Conservation (phyloP, 2,329 filamentous ascomycete genomes). For the Akanthomyces lecanii region DNA sequence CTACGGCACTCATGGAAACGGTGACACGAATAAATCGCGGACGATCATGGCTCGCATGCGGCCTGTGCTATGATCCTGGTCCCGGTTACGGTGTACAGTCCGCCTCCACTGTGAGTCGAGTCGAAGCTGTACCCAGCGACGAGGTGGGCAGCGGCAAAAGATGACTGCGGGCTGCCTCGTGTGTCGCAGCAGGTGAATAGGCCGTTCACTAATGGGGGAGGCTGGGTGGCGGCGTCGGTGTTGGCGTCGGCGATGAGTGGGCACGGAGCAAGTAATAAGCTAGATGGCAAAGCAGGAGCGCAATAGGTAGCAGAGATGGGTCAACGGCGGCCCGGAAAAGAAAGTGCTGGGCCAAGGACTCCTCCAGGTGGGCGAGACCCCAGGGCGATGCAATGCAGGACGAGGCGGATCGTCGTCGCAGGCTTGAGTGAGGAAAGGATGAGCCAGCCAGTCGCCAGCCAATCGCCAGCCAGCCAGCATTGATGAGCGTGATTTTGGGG, state of each 20-base stretch:
- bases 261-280: background rate
- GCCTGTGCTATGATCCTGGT: background rate
- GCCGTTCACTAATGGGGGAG: background rate
- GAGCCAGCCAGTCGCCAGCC: background rate
- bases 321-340: background rate
- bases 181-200: background rate
- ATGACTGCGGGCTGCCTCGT: slow-evolving; percentile 1
- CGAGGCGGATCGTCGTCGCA: slow-evolving; percentile 12
- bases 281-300: background rate
- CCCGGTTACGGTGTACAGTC: background rate
- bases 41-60: slow-evolving; percentile 12
- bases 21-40: slow-evolving; percentile 1
- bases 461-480: background rate
- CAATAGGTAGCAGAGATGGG: background rate
- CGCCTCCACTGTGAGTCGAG: background rate
- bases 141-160: background rate
- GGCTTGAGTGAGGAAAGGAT: background rate
- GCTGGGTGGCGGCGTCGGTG: slow-evolving; percentile 1
- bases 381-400: background rate
- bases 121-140: background rate
- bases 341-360: background rate
- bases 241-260: background rate
- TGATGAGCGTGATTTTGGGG: background rate
- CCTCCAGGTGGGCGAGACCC: background rate
- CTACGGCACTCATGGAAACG: slow-evolving; percentile 13